Base-by-base conservation (phyloP, 371 early-diverging fungal genomes). In the Smittium culicis region DNA sequence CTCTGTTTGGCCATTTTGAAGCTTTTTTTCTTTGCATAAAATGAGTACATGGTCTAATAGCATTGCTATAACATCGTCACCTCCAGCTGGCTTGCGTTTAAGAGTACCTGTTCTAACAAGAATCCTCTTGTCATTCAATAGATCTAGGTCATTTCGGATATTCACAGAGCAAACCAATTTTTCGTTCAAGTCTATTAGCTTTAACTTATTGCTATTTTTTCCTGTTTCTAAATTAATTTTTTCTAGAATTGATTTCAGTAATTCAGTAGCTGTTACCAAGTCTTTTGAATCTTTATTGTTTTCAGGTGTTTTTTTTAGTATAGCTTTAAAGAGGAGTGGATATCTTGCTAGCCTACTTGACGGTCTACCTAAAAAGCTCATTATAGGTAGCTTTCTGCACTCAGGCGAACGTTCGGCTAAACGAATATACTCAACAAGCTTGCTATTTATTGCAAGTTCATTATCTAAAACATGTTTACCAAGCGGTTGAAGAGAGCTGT, bases 271-370 rank as follows among this genome's bases (percentile, higher is more conserved):
- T 66, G 80, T 70, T 5, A 84, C 81, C 67, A 82, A 82, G 67
- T 72, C 77, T 45, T 75, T 81, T 63, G 80, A 81, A 70, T 96
- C 96, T 0, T 91, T 88, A 72, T 91, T 88, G 57, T 81, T 83
- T 35, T 83, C 80, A 2, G 91, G 87, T 20, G 93, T 90, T 69
- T 87, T 82, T 72, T 93, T 89, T n/a, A 92, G 77, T 29, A 93
- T 86, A 17, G 88, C 89, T 65, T 87, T 81, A 17, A 96, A 80
- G 25, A 96, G 72, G 45, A 96, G 78, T 1, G 89, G 89, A 69
- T 94, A 96, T 63, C 94, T 82, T 5, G 90, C 95, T 67, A 95
- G 72, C 29, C 94, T 87, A 0, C 92, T 88, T 0, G 92, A 90
- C 1, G 96, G 96, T 31, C 87, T 78, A 0, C 87, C 87, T 65